Base-by-base conservation (phyloP, 2,329 filamentous ascomycete species). In the Parastagonospora nodorum region DNA sequence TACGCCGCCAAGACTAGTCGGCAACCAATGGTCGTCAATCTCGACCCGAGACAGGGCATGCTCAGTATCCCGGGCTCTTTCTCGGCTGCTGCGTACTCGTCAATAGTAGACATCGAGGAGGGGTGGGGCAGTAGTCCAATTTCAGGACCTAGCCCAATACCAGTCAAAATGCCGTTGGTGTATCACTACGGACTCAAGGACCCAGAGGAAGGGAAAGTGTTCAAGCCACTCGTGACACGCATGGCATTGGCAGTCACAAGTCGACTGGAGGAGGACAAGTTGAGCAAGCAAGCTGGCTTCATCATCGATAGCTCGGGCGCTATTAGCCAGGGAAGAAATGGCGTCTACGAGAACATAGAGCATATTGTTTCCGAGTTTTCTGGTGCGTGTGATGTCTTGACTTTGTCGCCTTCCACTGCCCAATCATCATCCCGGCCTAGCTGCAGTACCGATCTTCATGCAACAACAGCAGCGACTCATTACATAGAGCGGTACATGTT, bases 71-170 rank as follows among this genome's bases (percentile, higher is more conserved):
- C 94, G 0, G 92, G 92, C 0, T 92, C 89, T 30, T 73, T 99
- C 59, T 93, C 88, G 44, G 90, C 92, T 0, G 88, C 89, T n/a
- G 89, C 90, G 4, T 92, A 96, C 68, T 89, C 89, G 8, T 91
- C 89, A 0, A 84, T 96, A 63, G 84, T 97, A 76, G 93, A 97
- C 72, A 82, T 96, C 1, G 89, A 93, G 65, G 88, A 91, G 54
- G 90, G 89, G 7, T 97, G 92, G 87, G 94, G 94, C 8, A 90
- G 84, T 60, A 92, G 90, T 62, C 92, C 93, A 0, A 96, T 92
- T 64, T 95, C 89, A 59, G 94, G 93, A 0, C 92, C 94, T 0
- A 94, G 88, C 61, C 84, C 87, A 0, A 86, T 96, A 14, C 92
- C 93, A 0, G 90, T 96, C 45, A 97, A 97, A 78, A 80, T 96